A percentile compares a stretch with the other conserved stretches of the same genome.
These are phyloP conservation scores for Calendula officinalis DNA, from an alignment of 129 eudicot genomes.

Conservation along the genomic window DNA sequence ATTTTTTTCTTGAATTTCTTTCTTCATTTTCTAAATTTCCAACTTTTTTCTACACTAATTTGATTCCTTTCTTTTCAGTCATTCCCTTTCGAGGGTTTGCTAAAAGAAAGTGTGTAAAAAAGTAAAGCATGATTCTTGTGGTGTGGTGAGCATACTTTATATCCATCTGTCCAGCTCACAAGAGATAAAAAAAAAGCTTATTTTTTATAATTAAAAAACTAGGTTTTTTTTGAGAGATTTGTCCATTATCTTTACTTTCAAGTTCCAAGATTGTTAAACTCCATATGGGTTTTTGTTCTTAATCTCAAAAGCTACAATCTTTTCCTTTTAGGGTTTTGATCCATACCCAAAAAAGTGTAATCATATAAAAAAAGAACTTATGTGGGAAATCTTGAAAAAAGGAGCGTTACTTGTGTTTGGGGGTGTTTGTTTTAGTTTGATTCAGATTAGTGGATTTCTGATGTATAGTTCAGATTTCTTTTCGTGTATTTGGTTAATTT, in stretches of 20 bases:
- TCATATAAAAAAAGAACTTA: slow-evolving; percentile 20
- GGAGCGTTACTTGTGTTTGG: slow-evolving; percentile 34
- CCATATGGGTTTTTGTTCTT: slow-evolving; percentile 23
- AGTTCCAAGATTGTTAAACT: slow-evolving; percentile 29
- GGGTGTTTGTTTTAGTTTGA: slow-evolving; percentile 39
- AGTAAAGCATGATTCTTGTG: slow-evolving; percentile 42
- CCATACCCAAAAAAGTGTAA: slow-evolving; percentile 2
- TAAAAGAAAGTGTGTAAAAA: slow-evolving; percentile 28
- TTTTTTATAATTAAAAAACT: slow-evolving; percentile 2
- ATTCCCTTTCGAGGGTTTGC: slow-evolving; percentile 33
- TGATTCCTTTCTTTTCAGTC: slow-evolving; percentile 22
- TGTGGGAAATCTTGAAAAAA: slow-evolving; percentile 33
- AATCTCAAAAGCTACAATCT: slow-evolving; percentile 23
- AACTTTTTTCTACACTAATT: slow-evolving; percentile 16
- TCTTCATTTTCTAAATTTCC: slow-evolving; percentile 23
- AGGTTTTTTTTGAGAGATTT: slow-evolving; percentile 19
- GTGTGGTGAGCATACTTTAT: slow-evolving; percentile 28
- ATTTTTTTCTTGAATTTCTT: slow-evolving; percentile 11
- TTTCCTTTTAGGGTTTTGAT: slow-evolving; percentile 32
- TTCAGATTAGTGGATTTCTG: slow-evolving; percentile 39
- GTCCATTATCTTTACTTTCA: slow-evolving; percentile 20
- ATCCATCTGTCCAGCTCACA: slow-evolving; percentile 34
- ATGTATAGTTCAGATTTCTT: slow-evolving; percentile 39
- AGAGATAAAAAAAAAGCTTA: slow-evolving; percentile 22
- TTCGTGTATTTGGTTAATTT: slow-evolving; percentile 26